phyloP scores from a whole-genome alignment of 805 yeast species.

The Barnettozyma californica region DNA sequence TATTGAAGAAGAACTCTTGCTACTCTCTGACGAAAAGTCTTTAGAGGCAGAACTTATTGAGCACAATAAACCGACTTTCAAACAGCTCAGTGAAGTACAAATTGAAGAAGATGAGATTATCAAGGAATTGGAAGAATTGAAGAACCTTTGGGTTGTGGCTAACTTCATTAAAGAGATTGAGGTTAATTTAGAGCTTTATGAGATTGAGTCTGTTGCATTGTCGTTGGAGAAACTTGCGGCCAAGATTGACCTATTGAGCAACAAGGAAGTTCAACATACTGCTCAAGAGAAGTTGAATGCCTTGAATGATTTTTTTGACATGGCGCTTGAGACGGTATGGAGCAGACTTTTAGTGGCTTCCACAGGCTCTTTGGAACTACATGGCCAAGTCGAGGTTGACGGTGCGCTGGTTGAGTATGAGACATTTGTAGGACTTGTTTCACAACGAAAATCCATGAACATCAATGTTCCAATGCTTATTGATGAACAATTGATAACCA shows the following conservation, averaged over 20 bases:
- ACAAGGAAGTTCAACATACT: neutral
- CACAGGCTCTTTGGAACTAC: slow-evolving; percentile 10
- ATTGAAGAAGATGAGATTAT: slow-evolving; percentile 15
- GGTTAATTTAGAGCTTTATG: slow-evolving; percentile 21
- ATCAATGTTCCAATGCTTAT: slow-evolving; percentile 15
- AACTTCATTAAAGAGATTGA: slow-evolving; percentile 22
- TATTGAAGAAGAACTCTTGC: slow-evolving; percentile 7
- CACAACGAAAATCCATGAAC: slow-evolving; percentile 5
- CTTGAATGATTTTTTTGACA: slow-evolving; percentile 4
- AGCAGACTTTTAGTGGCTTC: slow-evolving; percentile 9
- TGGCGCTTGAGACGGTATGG: slow-evolving; percentile 13
- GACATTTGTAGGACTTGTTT: slow-evolving; percentile 10
- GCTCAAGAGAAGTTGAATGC: slow-evolving; percentile 5
- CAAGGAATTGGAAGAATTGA: slow-evolving; percentile 16
- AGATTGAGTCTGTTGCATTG: slow-evolving; percentile 20
- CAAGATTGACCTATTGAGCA: slow-evolving; percentile 10
- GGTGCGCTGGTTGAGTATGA: slow-evolving; percentile 13
- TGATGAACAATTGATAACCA: slow-evolving; percentile 13
- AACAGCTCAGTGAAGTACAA: slow-evolving; percentile 17
- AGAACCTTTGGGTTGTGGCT: slow-evolving; percentile 21
- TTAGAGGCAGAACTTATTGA: slow-evolving; percentile 11
- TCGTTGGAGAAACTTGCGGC: slow-evolving; percentile 16
- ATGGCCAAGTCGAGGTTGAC: slow-evolving; percentile 17
- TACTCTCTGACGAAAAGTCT: slow-evolving; percentile 6
- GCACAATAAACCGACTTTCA: slow-evolving; percentile 10